These are phyloP conservation scores for Hamigera avellanea DNA, from an alignment of 495 filamentous ascomycete species.

Conservation along the genomic window DNA sequence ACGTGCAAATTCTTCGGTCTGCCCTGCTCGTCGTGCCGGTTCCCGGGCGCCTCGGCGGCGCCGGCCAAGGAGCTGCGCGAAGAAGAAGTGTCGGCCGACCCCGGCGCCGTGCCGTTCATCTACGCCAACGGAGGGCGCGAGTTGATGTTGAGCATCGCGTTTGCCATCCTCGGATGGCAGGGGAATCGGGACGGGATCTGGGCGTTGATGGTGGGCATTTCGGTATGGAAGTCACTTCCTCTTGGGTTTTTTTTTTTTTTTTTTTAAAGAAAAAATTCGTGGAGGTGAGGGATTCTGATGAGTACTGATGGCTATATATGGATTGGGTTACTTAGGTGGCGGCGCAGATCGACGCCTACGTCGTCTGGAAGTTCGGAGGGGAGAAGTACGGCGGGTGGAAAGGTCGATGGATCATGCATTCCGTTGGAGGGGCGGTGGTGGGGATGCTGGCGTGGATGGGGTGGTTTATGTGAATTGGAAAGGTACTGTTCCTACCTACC, in stretches of 20 bases:
- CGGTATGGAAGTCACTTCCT: not conserved
- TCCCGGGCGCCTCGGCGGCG: no score
- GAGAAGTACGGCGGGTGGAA: conserved; percentile 1
- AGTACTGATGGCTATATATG: no score
- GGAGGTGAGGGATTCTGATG: not conserved
- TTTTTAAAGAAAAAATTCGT: not conserved
- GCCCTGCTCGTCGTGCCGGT: not conserved
- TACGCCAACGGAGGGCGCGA: conserved; percentile 2
- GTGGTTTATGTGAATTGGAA: not conserved
- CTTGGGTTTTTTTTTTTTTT: no score
- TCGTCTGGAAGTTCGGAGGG: not conserved
- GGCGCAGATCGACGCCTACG: not conserved
- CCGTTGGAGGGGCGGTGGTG: not conserved
- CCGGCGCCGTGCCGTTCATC: not conserved
- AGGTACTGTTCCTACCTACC: no score
- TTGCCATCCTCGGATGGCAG: not conserved
- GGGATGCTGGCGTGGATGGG: not conserved
- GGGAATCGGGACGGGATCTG: not conserved
- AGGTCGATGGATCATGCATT: conserved; percentile 2
- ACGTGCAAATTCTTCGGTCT: conserved; percentile 1
- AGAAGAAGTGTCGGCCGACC: not conserved
- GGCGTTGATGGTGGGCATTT: not conserved
- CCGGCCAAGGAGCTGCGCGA: not conserved
- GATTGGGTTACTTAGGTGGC: no score
- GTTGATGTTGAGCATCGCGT: not conserved